These are phyloP conservation scores for Penicillium herquei DNA, from an alignment of 495 filamentous ascomycete genomes.

Conservation along the genomic window DNA sequence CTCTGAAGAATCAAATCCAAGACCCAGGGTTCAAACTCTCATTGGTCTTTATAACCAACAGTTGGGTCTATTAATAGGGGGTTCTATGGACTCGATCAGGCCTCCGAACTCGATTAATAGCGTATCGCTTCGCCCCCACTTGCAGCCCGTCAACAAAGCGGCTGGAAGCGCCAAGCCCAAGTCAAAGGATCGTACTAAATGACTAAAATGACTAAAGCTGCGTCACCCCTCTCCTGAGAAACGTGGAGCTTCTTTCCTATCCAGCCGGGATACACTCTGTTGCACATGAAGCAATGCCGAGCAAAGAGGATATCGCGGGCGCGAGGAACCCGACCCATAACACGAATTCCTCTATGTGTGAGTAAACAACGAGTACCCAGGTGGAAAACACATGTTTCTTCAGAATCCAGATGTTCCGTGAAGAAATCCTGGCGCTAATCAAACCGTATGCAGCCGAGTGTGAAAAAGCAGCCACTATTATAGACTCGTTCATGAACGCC, in stretches of 20 bases:
- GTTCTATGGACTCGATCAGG: too few relatives aligned
- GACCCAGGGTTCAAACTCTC: too few relatives aligned
- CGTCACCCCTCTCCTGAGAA: slow-evolving; percentile 1
- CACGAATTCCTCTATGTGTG: slow-evolving; percentile 18
- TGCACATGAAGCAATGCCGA: slow-evolving; percentile 1
- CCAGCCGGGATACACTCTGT: not conserved
- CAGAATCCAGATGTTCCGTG: too few relatives aligned
- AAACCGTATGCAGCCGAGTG: slow-evolving; percentile 13
- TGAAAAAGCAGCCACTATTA: slow-evolving; percentile 18
- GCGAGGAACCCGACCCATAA: slow-evolving; percentile 17
- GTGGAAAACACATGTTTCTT: too few relatives aligned
- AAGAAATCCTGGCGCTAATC: too few relatives aligned
- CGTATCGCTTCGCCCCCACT: not conserved
- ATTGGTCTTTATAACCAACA: too few relatives aligned
- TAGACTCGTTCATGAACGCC: slow-evolving; percentile 21
- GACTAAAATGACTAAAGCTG: slow-evolving; percentile 9
- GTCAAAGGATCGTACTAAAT: not conserved
- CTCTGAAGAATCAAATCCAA: too few relatives aligned
- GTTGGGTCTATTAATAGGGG: too few relatives aligned
- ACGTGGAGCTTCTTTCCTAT: not conserved
- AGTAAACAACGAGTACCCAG: not conserved
- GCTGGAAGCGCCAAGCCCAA: not conserved
- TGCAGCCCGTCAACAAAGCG: not conserved
- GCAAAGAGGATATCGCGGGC: not conserved
- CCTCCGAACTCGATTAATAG: not conserved